Evolutionary conservation across 176 grass and related monocot genomes (phyloP), one percentile per base, ranked within the genome.

Genomic region (Phoenix dactylifera): DNA sequence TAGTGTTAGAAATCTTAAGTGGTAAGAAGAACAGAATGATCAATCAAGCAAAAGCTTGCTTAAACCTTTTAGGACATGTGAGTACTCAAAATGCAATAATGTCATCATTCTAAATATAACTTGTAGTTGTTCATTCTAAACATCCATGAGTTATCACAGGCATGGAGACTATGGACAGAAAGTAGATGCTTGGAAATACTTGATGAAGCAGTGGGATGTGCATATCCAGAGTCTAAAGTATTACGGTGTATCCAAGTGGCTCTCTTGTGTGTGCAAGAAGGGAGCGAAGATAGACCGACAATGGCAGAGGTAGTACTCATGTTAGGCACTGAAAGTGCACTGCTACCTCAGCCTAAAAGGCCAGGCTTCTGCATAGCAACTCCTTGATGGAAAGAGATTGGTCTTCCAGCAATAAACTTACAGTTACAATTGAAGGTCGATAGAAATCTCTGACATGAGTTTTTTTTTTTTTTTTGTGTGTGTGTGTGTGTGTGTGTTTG

Each of bases 201-300:
- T 18, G 57, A 59, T 29, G 23, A 10, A 28, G 24, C 15, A 6
- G 16, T 30, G 15, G 25, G 57, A 12, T 24, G 16, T 17, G 2
- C 22, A 16, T 17, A 16, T 26, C 16, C 22, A 12, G 10, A 16
- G 0, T 16, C 57, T 17, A 16, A 59, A 16, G 7, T 26, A 6
- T 26, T 52, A 24, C 51, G 23, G 15, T 65, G 49, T 17, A 65
- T 53, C n/a, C 23, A 52, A 18, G 14, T 65, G 7, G 49, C 49
- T 16, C 49, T 65, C 17, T 52, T 65, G 10, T 65, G 63, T 18
- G 63, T 65, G 17, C 49, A 65, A 52, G 63, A 51, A 48, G 14
- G 22, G 16, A 16, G 49, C n/a, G n/a, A n/a, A n/a, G n/a, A n/a
- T n/a, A n/a, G n/a, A n/a, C n/a, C n/a, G n/a, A n/a, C n/a, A n/a